Conservation (phyloP, 2,329 filamentous ascomycete species). For the Passalora sequoiae region DNA sequence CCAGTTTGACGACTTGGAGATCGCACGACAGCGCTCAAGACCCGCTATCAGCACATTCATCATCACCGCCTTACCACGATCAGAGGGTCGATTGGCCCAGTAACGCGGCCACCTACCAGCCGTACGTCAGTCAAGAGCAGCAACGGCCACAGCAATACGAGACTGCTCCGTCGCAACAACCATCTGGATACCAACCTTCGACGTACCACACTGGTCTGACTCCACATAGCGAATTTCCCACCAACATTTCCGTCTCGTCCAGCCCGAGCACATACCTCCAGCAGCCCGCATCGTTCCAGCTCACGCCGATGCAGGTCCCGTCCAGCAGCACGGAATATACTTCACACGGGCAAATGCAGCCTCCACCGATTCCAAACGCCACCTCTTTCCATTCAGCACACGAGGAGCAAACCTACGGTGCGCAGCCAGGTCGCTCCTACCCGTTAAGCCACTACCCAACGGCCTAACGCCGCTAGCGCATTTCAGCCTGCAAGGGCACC, state of each 20-base stretch:
- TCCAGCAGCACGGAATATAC: conserved; percentile 18
- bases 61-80: conserved; percentile 15
- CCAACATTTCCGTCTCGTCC: conserved; percentile 24
- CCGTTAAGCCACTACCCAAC: conserved; percentile 25
- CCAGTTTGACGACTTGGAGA: conserved; percentile 26
- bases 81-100: conserved; percentile 24
- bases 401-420: conserved; percentile 21
- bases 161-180: conserved; percentile 17
- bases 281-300: conserved; percentile 18
- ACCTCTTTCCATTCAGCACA: conserved; percentile 19
- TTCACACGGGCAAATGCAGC: conserved; percentile 26
- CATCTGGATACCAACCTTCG: conserved; percentile 18
- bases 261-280: conserved; percentile 22
- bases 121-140: conserved; percentile 23
- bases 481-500: conserved; percentile 1
- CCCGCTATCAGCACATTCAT: conserved; percentile 13
- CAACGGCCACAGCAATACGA: conserved; percentile 24
- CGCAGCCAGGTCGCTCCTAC: conserved; percentile 21
- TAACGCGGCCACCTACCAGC: conserved; percentile 21
- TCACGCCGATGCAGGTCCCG: conserved; percentile 23
- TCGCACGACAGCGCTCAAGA: conserved; percentile 26
- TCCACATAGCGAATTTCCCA: conserved; percentile 20
- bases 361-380: conserved; percentile 23
- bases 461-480: conserved; percentile 11
- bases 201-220: conserved; percentile 20